Conservation (phyloP, 306 rosid species). For the Fragaria iinumae region DNA sequence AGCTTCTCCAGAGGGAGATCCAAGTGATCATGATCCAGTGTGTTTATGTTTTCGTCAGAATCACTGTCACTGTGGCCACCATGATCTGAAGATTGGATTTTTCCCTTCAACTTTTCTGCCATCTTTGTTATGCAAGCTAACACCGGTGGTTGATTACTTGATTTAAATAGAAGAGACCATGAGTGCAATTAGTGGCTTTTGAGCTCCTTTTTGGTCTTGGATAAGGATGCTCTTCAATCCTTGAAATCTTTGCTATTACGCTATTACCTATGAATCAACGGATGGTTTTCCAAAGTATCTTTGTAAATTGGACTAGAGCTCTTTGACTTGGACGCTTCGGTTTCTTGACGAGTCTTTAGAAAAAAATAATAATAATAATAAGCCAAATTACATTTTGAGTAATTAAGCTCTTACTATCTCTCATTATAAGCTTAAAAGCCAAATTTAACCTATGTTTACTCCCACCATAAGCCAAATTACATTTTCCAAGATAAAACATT, state of each 20-base stretch:
- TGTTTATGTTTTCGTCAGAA: neutral
- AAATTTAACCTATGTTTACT: too few relatives aligned
- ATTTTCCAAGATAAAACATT: too few relatives aligned
- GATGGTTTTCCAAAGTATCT: neutral
- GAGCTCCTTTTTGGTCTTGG: too few relatives aligned
- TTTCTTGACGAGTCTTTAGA: too few relatives aligned
- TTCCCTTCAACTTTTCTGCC: neutral
- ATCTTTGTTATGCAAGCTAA: neutral
- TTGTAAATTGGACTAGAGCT: neutral
- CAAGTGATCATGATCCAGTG: neutral
- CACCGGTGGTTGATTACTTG: neutral
- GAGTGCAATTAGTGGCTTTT: neutral
- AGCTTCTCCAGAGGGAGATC: slow-evolving; percentile 13
- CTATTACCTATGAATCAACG: neutral
- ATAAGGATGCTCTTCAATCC: too few relatives aligned
- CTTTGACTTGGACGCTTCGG: neutral
- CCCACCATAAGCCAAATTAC: too few relatives aligned
- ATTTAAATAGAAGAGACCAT: neutral
- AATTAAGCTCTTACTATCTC: too few relatives aligned
- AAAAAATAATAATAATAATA: too few relatives aligned
- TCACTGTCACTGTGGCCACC: neutral
- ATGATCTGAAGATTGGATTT: neutral
- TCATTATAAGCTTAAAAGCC: too few relatives aligned
- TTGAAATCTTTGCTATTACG: too few relatives aligned
- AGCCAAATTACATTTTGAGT: too few relatives aligned